Evolutionary conservation across 768 basidiomycete species (phyloP).

Genomic region (Rhizopogon rudus): DNA sequence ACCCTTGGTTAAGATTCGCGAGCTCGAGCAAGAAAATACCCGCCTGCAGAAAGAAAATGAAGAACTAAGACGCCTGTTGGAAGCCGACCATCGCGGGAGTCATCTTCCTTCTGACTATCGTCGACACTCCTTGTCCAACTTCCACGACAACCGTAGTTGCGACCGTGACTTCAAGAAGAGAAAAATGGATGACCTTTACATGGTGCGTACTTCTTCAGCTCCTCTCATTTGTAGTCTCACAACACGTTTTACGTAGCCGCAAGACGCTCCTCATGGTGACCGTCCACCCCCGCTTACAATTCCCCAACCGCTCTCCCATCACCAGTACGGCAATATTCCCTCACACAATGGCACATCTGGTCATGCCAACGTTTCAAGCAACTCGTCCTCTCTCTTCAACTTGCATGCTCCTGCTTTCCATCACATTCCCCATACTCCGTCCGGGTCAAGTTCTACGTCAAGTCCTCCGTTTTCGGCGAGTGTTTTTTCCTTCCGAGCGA

Average conservation of each 20-base stretch:
- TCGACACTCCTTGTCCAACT: slow-evolving; percentile 40
- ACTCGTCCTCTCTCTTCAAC: slow-evolving; percentile 42
- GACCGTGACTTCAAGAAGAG: slow-evolving; percentile 62
- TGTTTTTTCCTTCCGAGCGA: slow-evolving; percentile 41
- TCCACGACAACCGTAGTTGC: slow-evolving; percentile 43
- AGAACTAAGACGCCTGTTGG: slow-evolving; percentile 65
- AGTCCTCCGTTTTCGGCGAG: slow-evolving; percentile 88
- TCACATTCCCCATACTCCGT: slow-evolving; percentile 64
- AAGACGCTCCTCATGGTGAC: slow-evolving; percentile 37
- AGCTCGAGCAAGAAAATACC: slow-evolving; percentile 77
- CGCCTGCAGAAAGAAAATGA: slow-evolving; percentile 70
- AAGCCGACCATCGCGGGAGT: slow-evolving; percentile 33
- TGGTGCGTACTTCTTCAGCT: slow-evolving; percentile 28
- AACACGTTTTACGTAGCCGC: slow-evolving; percentile 31
- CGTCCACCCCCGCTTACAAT: slow-evolving; percentile 59
- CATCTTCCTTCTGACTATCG: slow-evolving; percentile 40
- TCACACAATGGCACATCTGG: slow-evolving; percentile 37
- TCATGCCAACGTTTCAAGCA: slow-evolving; percentile 29
- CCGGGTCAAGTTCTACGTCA: slow-evolving; percentile 67
- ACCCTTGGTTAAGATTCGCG: slow-evolving; percentile 69
- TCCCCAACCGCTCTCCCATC: slow-evolving; percentile 46
- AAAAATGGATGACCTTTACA: slow-evolving; percentile 57
- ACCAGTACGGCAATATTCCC: slow-evolving; percentile 42
- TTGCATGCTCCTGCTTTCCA: slow-evolving; percentile 55
- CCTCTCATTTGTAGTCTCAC: background rate